Conservation (phyloP, 257 asterid species). For the Capsicum rhomboideum region DNA sequence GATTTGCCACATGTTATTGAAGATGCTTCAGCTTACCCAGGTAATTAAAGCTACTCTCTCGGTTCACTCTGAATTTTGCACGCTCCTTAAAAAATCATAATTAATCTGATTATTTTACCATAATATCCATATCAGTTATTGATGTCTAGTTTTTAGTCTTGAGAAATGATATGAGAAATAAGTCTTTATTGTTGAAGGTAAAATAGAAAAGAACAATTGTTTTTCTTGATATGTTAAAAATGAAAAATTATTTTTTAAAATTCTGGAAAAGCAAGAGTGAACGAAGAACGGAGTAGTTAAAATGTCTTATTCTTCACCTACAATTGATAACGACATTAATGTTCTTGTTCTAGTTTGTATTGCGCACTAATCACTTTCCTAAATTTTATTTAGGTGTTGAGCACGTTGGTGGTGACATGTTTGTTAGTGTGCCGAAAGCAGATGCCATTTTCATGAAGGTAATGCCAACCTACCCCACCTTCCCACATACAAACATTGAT, state of each 20-base stretch:
- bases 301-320: not conserved
- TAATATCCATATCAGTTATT: too few species aligned
- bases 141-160: too few species aligned
- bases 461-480: not conserved
- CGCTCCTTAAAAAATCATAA: too few species aligned
- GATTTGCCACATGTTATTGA: constrained; percentile 75
- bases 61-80: too few species aligned
- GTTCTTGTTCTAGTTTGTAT: not conserved
- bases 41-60: constrained; percentile 1
- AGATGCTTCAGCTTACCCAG: constrained; percentile 63
- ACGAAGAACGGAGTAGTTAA: too few species aligned
- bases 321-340: not conserved
- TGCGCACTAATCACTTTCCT: not conserved
- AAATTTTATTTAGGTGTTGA: constrained; percentile 40
- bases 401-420: constrained; percentile 95
- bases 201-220: too few species aligned
- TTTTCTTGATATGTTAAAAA: too few species aligned
- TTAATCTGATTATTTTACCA: too few species aligned
- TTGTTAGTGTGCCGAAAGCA: constrained; percentile 63
- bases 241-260: too few species aligned
- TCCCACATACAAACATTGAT: not conserved
- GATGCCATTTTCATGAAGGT: constrained; percentile 98
- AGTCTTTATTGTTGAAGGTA: too few species aligned
- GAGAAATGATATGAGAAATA: too few species aligned
- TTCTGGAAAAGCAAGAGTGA: too few species aligned